phyloP scores from a whole-genome alignment of 345 rosid genomes.

The Anacardium occidentale region DNA sequence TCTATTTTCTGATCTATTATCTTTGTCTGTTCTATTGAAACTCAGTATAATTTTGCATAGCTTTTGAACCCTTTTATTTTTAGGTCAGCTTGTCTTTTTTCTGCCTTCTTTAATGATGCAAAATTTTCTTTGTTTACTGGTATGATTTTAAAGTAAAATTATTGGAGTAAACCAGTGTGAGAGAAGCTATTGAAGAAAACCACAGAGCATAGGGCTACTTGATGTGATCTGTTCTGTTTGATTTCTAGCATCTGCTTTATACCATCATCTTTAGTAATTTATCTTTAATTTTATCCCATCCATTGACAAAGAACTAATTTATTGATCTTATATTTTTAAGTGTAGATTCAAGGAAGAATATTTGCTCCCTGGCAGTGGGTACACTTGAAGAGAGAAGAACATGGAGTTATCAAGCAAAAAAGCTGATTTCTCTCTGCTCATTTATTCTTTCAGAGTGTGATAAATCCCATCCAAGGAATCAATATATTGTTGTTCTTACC shows the following conservation, averaged over 20 bases:
- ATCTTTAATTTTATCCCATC: not conserved
- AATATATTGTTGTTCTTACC: constrained; percentile 47
- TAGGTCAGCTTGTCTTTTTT: too few species aligned
- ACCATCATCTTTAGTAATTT: not conserved
- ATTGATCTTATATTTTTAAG: constrained; percentile 21
- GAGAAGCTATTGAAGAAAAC: constrained; percentile 1
- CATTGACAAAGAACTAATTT: constrained; percentile 14
- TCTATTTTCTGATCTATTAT: too few species aligned
- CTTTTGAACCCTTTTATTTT: too few species aligned
- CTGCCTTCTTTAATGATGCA: too few species aligned
- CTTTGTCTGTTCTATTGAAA: too few species aligned
- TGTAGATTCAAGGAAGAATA: constrained; percentile 65
- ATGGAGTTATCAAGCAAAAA: constrained; percentile 67
- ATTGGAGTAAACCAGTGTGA: not conserved
- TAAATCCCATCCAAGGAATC: constrained; percentile 34
- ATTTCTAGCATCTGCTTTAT: not conserved
- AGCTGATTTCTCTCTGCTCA: constrained; percentile 62
- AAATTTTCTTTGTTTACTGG: too few species aligned
- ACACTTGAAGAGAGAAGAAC: constrained; percentile 63
- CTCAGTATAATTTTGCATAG: too few species aligned
- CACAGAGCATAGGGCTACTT: not conserved
- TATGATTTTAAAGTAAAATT: too few species aligned
- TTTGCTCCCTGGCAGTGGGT: constrained; percentile 61
- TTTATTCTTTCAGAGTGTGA: constrained; percentile 58
- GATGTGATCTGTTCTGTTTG: not conserved